These are phyloP conservation scores for Aegilops bicornis DNA, from an alignment of 176 grass and related monocot species.

Conservation along the genomic window DNA sequence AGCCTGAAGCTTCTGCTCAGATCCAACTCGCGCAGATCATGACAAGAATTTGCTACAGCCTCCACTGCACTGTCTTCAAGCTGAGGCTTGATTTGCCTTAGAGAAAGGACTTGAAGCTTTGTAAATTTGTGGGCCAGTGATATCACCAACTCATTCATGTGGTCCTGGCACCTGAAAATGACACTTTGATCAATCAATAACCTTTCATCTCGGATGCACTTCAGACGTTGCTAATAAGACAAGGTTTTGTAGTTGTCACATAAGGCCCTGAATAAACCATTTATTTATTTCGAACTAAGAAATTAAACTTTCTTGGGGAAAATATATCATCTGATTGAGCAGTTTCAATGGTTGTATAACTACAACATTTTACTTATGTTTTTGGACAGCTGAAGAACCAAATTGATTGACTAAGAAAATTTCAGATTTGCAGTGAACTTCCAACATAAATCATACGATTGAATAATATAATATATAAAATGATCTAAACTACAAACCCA, in stretches of 20 bases:
- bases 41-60: constrained; percentile 58
- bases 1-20: constrained; percentile 83
- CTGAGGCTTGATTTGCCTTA: constrained; percentile 78
- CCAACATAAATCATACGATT: neutral
- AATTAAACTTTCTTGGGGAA: neutral
- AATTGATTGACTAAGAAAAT: neutral
- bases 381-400: neutral
- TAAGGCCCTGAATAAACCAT: neutral
- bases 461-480: neutral
- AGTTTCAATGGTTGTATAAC: neutral
- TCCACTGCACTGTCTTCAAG: constrained; percentile 83
- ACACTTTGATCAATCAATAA: neutral
- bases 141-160: constrained; percentile 72
- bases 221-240: neutral
- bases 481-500: neutral
- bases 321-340: neutral
- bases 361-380: neutral
- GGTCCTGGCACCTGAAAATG: constrained; percentile 68
- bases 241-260: neutral
- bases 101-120: constrained; percentile 62
- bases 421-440: neutral
- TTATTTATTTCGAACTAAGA: neutral
- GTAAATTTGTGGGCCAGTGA: constrained; percentile 70
- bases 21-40: constrained; percentile 68
- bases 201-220: neutral